Conservation (phyloP, 306 rosid genomes). For the Fragaria nilgerrensis region DNA sequence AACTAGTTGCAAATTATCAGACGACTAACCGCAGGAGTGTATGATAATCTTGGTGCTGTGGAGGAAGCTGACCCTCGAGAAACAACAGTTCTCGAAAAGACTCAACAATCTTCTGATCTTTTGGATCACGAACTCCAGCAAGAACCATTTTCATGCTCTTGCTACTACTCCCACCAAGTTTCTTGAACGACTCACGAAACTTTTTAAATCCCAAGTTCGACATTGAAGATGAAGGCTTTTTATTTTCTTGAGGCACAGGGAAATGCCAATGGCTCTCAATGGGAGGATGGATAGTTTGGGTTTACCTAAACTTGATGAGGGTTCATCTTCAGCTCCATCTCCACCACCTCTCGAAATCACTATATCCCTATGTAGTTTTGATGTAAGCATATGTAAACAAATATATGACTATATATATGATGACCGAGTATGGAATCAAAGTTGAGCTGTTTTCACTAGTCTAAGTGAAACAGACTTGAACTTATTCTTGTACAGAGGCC, state of each 20-base stretch:
- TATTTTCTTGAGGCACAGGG: constrained; percentile 35
- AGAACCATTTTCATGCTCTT: constrained; percentile 46
- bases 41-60: constrained; percentile 74
- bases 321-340: constrained; percentile 22
- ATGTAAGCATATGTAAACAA: constrained; percentile 29
- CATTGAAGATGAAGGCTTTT: constrained; percentile 17
- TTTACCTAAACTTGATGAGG: constrained; percentile 25
- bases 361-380: constrained; percentile 33
- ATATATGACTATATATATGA: not conserved
- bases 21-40: constrained; percentile 67
- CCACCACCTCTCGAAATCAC: constrained; percentile 29
- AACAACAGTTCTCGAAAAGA: constrained; percentile 59
- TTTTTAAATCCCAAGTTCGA: constrained; percentile 21
- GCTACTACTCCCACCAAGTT: constrained; percentile 43
- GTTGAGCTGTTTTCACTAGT: not conserved
- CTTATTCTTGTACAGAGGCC: not conserved
- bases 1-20: not conserved
- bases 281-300: constrained; percentile 56
- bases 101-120: constrained; percentile 55
- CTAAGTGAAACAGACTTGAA: not conserved
- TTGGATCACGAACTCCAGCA: constrained; percentile 66
- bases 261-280: constrained; percentile 68
- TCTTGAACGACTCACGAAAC: constrained; percentile 33
- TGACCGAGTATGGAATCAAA: not conserved
- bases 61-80: constrained; percentile 45